Conservation (phyloP, 192 early-diverging fungal genomes). For the Chytriomyces sp. region DNA sequence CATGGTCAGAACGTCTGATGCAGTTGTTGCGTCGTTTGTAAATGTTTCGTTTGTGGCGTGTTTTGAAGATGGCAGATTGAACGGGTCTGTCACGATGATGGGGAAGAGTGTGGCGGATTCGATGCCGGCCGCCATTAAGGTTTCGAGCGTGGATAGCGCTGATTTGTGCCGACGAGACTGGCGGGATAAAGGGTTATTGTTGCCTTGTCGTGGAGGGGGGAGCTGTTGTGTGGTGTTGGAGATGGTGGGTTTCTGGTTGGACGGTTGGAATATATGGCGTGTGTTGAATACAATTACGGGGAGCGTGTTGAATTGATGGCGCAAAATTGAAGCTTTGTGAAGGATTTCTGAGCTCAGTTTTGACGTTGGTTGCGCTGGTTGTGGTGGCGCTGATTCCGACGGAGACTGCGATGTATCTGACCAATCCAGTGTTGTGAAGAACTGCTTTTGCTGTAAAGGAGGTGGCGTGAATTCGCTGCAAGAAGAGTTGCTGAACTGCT, state of each 20-base stretch:
- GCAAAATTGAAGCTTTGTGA: neutral
- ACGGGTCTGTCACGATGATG: slow-evolving; percentile 1
- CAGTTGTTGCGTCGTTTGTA: neutral
- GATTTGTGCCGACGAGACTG: neutral
- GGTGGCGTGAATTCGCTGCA: too few species aligned
- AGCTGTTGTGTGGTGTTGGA: too few species aligned
- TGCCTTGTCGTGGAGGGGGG: neutral
- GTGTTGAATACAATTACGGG: neutral
- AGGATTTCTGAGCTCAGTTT: neutral
- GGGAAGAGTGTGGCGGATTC: neutral
- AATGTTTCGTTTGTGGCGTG: neutral
- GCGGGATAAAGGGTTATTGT: neutral
- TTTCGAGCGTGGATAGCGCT: neutral
- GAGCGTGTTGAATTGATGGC: neutral
- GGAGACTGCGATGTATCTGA: too few species aligned
- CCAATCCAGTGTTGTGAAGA: too few species aligned
- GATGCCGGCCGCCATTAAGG: neutral
- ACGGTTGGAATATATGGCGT: neutral
- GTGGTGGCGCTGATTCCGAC: too few species aligned
- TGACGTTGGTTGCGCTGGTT: neutral
- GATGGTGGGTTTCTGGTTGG: too few species aligned
- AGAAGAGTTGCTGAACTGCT: too few species aligned
- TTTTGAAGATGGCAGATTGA: neutral
- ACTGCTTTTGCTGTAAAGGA: too few species aligned
- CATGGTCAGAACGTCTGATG: neutral